Evolutionary conservation across 78 protist species (phyloP).

Genomic region (Protostelium mycophagum): DNA sequence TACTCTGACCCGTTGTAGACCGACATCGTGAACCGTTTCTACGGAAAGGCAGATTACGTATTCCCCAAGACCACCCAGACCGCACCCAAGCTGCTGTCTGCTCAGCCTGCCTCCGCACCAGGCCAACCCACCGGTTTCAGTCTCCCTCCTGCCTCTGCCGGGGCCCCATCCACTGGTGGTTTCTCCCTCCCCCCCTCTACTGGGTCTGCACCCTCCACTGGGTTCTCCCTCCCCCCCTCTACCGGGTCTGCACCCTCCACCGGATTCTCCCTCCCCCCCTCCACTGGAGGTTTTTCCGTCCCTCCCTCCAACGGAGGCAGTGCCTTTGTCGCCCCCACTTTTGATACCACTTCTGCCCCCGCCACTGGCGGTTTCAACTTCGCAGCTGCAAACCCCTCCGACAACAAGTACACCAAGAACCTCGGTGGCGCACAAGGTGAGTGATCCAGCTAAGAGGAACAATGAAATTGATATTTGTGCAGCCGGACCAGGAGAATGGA

Average conservation of each 20-base stretch:
- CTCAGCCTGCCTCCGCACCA: too few relatives aligned
- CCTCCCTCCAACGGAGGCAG: not conserved
- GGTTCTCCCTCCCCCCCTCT: not conserved
- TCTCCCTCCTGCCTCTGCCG: not conserved
- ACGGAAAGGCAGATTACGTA: not conserved
- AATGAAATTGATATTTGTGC: too few relatives aligned
- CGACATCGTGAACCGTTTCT: not conserved
- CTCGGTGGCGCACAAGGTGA: not conserved
- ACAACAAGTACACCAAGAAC: not conserved
- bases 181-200: not conserved
- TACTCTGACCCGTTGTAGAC: not conserved
- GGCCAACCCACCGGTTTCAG: not conserved
- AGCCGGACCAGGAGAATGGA: too few relatives aligned
- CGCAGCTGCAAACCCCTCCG: not conserved
- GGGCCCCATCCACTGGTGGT: not conserved
- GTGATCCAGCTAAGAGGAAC: too few relatives aligned
- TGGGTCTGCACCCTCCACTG: not conserved
- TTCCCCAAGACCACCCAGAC: not conserved
- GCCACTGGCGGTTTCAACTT: not conserved
- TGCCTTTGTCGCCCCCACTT: not conserved
- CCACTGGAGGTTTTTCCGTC: not conserved
- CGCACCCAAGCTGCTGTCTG: not conserved
- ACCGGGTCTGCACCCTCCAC: not conserved
- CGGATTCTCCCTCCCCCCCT: not conserved
- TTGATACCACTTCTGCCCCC: not conserved